Conservation (phyloP, 805 yeast species). For the Metschnikowia chrysomelidarum region DNA sequence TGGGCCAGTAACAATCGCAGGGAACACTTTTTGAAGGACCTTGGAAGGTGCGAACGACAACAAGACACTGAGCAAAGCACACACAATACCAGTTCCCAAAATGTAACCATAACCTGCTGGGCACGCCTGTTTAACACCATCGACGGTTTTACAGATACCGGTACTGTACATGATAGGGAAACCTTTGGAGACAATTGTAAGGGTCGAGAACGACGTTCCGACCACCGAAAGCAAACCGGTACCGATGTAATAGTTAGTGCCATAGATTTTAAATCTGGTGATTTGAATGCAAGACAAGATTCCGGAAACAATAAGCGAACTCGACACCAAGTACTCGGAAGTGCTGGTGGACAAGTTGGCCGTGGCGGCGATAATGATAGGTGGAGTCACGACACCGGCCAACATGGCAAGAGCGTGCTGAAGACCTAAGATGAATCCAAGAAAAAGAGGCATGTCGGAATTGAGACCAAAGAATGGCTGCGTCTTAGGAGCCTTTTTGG, state of each 20-base stretch:
- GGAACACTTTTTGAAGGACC: slow-evolving; percentile 69
- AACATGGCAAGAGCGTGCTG: slow-evolving; percentile 90
- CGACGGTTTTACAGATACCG: slow-evolving; percentile 62
- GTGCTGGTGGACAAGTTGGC: slow-evolving; percentile 54
- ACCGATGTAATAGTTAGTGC: slow-evolving; percentile 76
- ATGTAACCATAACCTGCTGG: slow-evolving; percentile 91
- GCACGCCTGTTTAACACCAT: slow-evolving; percentile 72
- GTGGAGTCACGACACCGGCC: slow-evolving; percentile 88
- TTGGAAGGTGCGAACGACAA: slow-evolving; percentile 78
- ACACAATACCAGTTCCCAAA: slow-evolving; percentile 73
- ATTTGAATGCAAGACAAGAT: slow-evolving; percentile 72
- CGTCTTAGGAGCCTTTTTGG: slow-evolving; percentile 41
- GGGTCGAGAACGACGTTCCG: slow-evolving; percentile 88
- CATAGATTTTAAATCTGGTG: slow-evolving; percentile 72
- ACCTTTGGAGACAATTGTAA: slow-evolving; percentile 72
- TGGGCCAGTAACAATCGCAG: slow-evolving; percentile 91
- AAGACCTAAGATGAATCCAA: slow-evolving; percentile 76
- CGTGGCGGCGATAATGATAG: slow-evolving; percentile 62
- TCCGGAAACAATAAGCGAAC: slow-evolving; percentile 40
- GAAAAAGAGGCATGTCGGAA: slow-evolving; percentile 74
- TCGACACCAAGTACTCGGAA: slow-evolving; percentile 37
- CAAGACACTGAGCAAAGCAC: slow-evolving; percentile 71
- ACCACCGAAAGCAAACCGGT: slow-evolving; percentile 89
- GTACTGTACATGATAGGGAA: slow-evolving; percentile 75
- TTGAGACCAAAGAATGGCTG: slow-evolving; percentile 85